Base-by-base conservation (phyloP, 2,329 filamentous ascomycete genomes). In the Colletotrichum higginsianum region DNA sequence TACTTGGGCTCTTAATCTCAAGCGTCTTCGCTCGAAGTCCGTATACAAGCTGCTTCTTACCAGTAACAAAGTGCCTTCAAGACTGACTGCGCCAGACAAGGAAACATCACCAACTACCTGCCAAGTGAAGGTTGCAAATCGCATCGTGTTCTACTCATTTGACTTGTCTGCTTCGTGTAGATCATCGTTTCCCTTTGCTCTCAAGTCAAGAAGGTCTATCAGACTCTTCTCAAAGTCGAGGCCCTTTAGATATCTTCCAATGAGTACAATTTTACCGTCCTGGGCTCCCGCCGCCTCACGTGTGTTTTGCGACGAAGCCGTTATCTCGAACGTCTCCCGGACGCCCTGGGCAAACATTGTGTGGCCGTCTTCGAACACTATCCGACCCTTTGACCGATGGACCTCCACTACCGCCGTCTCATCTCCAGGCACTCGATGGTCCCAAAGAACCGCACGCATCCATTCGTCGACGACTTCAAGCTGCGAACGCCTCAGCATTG, bases 241-340 rank as follows among this genome's bases (percentile, higher is more conserved):
- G n/a, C 80, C 80, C 23, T 80, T 82, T 65, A 92, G 77, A 53
- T 87, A 82, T 70, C 88, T 85, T 55, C 91, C 91, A 79, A 93
- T 92, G 56, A 93, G 76, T 12, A 93, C 88, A 60, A 93, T 82
- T 79, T 93, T 93, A 26, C 90, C 88, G 47, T 80, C 75, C 35
- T 75, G 74, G 13, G 78, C 72, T 15, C 68, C 67, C 53, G 73
- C 77, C 2, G 79, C 78, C 12, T 77, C 75, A 12, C 75, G 74
- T 18, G 71, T 71, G 56, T 78, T 80, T 12, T 80, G 75, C 5
- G 84, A 82, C 9, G 83, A 84, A 75, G 98, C 94, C 30, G 94
- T 89, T 30, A 98, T 93, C 77, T 99, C 96, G 80, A 98, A 99
- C 18, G 98, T 89, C 76, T 98, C 96, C 64, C 96, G 86, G 1